Conservation (phyloP, 805 yeast genomes). For the Groenewaldozyma tartarivorans region DNA sequence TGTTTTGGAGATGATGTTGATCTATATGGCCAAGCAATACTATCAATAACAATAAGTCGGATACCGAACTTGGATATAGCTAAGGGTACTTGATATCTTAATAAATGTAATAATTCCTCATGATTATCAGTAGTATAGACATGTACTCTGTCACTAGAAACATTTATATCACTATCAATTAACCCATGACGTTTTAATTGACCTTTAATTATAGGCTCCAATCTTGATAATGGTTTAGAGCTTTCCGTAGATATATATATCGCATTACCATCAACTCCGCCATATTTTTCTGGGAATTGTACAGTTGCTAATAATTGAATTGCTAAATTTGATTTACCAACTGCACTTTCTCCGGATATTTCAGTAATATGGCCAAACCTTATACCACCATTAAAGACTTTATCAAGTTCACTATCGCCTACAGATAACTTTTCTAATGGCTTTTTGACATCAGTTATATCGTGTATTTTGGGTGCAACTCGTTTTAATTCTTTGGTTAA, state of each 20-base stretch:
- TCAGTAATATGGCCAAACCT: conserved; percentile 54
- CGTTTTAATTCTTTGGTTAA: not conserved
- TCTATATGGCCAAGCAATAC: conserved; percentile 69
- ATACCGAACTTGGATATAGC: conserved; percentile 36
- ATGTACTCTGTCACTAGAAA: conserved; percentile 29
- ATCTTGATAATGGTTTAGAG: conserved; percentile 54
- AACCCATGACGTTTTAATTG: conserved; percentile 14
- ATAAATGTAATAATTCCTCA: conserved; percentile 64
- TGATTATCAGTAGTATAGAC: conserved; percentile 56
- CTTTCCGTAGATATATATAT: conserved; percentile 78
- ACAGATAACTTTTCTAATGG: conserved; percentile 29
- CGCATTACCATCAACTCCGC: conserved; percentile 43
- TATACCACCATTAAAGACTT: conserved; percentile 46
- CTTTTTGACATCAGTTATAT: not conserved
- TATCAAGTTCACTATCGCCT: conserved; percentile 45
- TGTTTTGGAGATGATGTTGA: conserved; percentile 37
- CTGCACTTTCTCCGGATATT: conserved; percentile 72
- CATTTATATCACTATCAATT: conserved; percentile 11
- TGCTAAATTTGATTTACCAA: conserved; percentile 78
- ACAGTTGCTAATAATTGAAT: conserved; percentile 55
- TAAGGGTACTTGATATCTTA: conserved; percentile 59
- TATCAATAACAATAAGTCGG: conserved; percentile 63
- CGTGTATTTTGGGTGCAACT: not conserved
- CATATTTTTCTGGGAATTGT: conserved; percentile 38
- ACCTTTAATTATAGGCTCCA: conserved; percentile 39